A percentile compares a stretch with the other conserved stretches of the same genome.
These are phyloP conservation scores for Leishmania major DNA, from an alignment of 208 protist species.

Conservation along the genomic window DNA sequence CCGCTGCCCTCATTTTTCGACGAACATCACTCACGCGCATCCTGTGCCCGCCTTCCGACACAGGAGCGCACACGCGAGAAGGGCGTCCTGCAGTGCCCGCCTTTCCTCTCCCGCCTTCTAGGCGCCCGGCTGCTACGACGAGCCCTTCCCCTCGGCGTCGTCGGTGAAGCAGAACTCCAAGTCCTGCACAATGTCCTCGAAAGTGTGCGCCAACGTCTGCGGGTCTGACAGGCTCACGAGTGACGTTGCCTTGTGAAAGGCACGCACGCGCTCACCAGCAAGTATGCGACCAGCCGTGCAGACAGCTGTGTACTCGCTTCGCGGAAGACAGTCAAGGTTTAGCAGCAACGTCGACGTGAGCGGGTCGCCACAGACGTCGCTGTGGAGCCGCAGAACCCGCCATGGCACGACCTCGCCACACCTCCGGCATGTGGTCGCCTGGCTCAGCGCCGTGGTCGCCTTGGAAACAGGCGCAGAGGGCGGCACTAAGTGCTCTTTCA, in stretches of 20 bases:
- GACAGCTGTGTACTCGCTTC: conserved; percentile 71
- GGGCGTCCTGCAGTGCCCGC: background rate
- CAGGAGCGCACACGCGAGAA: background rate
- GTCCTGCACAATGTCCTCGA: conserved; percentile 80
- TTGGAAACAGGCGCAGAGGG: background rate
- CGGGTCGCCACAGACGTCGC: conserved; percentile 65
- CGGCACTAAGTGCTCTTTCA: conserved; percentile 21
- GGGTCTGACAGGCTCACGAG: conserved; percentile 75
- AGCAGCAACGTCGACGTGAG: conserved; percentile 44
- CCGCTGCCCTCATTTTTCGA: background rate
- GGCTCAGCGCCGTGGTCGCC: conserved; percentile 5
- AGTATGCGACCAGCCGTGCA: conserved; percentile 43
- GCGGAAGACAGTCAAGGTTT: conserved; percentile 68
- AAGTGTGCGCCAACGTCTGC: conserved; percentile 81
- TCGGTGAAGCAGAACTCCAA: conserved; percentile 53
- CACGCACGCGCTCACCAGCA: conserved; percentile 28
- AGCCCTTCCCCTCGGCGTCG: background rate
- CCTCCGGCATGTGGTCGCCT: conserved; percentile 46
- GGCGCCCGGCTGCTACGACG: background rate
- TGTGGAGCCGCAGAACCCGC: conserved; percentile 57
- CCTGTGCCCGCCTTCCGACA: background rate
- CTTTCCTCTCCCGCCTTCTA: background rate
- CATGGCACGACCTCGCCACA: conserved; percentile 60
- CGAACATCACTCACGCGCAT: background rate
- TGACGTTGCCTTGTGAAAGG: conserved; percentile 48